These are phyloP conservation scores for Stipa capillata DNA, from an alignment of 176 grass and related monocot genomes.

Conservation along the genomic window DNA sequence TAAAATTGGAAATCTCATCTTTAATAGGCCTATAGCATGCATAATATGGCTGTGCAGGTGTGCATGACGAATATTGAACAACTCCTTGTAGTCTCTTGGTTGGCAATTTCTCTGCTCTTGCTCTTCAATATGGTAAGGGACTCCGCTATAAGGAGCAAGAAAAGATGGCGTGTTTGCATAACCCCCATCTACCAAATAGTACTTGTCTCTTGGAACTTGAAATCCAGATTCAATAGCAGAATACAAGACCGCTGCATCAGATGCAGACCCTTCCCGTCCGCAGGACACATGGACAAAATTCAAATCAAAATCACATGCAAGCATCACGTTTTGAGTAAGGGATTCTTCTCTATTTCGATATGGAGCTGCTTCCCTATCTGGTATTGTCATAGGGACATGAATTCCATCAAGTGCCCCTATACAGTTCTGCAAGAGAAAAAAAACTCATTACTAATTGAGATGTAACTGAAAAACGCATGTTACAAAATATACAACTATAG, in stretches of 20 bases:
- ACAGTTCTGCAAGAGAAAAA: constrained; percentile 25
- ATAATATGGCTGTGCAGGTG: constrained; percentile 27
- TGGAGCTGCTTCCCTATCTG: constrained; percentile 27
- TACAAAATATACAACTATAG: not conserved
- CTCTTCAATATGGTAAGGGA: constrained; percentile 16
- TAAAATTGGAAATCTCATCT: constrained; percentile 49
- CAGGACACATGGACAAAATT: constrained; percentile 31
- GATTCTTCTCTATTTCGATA: constrained; percentile 40
- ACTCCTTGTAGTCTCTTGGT: constrained; percentile 31
- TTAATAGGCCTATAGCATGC: constrained; percentile 24
- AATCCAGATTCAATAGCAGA: constrained; percentile 29
- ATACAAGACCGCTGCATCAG: constrained; percentile 30
- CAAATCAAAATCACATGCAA: constrained; percentile 45
- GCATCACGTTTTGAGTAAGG: constrained; percentile 35
- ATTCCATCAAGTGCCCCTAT: constrained; percentile 30
- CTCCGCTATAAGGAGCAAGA: constrained; percentile 31
- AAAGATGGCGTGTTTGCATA: constrained; percentile 37
- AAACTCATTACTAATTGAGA: not conserved
- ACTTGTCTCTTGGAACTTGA: constrained; percentile 35
- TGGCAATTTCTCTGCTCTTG: constrained; percentile 11
- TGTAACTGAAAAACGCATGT: constrained; percentile 2
- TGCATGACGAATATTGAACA: constrained; percentile 52
- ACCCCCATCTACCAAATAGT: constrained; percentile 33
- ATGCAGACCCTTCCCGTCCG: constrained; percentile 12
- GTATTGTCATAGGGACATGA: constrained; percentile 33